Conservation (phyloP, 305 asterid genomes). For the Fraxinus floribunda region DNA sequence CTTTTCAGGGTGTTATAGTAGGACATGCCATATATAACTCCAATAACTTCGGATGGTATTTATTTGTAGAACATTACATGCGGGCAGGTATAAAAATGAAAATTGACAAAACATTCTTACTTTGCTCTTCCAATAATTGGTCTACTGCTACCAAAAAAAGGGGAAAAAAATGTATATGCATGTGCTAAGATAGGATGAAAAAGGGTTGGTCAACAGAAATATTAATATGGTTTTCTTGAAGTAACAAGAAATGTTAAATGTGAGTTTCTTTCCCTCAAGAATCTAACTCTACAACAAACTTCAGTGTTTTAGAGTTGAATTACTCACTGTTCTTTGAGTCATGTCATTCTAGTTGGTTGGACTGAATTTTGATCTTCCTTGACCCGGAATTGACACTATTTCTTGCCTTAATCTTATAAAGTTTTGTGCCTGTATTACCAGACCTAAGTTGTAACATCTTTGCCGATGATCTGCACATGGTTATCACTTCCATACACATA, state of each 20-base stretch:
- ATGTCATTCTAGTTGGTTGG: background rate
- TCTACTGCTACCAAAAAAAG: background rate
- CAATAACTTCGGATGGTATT: background rate
- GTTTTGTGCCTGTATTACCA: background rate
- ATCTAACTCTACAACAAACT: background rate
- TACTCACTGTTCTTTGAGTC: background rate
- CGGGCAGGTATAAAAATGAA: background rate
- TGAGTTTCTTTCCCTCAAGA: background rate
- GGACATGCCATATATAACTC: background rate
- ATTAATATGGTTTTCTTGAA: background rate
- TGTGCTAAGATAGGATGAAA: background rate
- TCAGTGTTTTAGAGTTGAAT: background rate
- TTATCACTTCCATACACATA: background rate
- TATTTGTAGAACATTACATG: background rate
- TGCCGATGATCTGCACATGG: background rate
- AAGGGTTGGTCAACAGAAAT: background rate
- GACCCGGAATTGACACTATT: background rate
- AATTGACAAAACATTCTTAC: background rate
- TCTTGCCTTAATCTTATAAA: no score
- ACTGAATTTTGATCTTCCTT: background rate
- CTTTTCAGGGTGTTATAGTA: no score
- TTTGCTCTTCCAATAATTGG: background rate
- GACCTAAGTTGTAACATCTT: background rate
- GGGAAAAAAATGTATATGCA: background rate
- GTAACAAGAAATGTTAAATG: background rate